phyloP scores from a whole-genome alignment of 2,329 filamentous ascomycete species.

The Trichophyton mentagrophytes region DNA sequence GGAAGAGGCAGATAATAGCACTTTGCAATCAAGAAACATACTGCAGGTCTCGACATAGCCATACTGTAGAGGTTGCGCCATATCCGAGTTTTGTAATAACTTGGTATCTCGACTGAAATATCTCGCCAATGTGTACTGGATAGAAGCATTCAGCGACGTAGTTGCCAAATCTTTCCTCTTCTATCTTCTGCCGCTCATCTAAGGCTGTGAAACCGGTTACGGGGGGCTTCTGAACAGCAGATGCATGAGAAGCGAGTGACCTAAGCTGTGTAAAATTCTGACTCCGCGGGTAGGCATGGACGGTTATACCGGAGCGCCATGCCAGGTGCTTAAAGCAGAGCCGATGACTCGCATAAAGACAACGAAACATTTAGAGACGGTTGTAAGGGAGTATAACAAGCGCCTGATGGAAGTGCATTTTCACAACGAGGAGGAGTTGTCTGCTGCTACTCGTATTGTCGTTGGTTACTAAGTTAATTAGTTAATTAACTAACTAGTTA shows the following conservation, averaged over 20 bases:
- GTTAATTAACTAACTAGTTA: too few species aligned
- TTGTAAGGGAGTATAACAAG: too few species aligned
- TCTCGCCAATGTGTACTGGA: constrained; percentile 10
- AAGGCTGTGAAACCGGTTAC: not conserved
- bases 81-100: constrained; percentile 17
- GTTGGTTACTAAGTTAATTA: too few species aligned
- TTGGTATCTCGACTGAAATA: constrained; percentile 13
- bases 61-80: constrained; percentile 17
- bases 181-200: constrained; percentile 5
- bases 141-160: constrained; percentile 12
- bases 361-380: not conserved
- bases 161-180: constrained; percentile 12
- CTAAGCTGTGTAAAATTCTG: not conserved
- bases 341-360: not conserved
- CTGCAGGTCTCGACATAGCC: constrained; percentile 16
- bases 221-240: not conserved
- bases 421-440: too few species aligned
- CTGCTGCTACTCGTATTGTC: too few species aligned
- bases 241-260: not conserved
- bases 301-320: not conserved
- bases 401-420: too few species aligned
- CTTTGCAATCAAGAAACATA: not conserved
- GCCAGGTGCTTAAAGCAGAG: not conserved
- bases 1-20: not conserved
- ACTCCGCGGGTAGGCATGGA: not conserved